Conservation (phyloP, 768 basidiomycete genomes). For the Psilocybe tampanensis region DNA sequence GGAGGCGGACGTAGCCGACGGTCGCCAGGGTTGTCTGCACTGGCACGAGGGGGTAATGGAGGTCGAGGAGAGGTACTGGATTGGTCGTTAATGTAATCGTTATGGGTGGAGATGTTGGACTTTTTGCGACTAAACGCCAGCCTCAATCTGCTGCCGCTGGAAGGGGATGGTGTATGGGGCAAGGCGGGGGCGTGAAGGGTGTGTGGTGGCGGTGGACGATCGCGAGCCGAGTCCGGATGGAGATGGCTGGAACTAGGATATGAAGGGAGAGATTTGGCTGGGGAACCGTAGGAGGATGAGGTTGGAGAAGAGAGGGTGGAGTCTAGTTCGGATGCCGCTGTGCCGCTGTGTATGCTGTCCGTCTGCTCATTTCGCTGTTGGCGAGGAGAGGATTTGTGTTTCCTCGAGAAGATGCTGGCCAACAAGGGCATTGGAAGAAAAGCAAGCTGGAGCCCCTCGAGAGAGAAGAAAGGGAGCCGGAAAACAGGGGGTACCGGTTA, state of each 20-base stretch:
- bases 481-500: neutral
- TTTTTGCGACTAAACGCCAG: constrained; percentile 44
- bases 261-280: constrained; percentile 35
- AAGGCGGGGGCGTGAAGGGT: constrained; percentile 26
- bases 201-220: constrained; percentile 14
- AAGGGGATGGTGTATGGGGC: constrained; percentile 23
- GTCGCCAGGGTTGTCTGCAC: constrained; percentile 42
- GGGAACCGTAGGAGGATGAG: constrained; percentile 33
- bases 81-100: constrained; percentile 9
- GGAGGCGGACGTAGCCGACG: constrained; percentile 58
- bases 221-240: constrained; percentile 24
- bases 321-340: constrained; percentile 22
- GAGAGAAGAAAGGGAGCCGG: neutral
- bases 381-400: constrained; percentile 32
- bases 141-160: constrained; percentile 33
- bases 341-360: constrained; percentile 18
- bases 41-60: constrained; percentile 30
- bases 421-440: constrained; percentile 37
- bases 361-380: constrained; percentile 20
- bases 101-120: constrained; percentile 13
- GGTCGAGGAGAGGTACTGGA: constrained; percentile 34
- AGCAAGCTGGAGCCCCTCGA: neutral
- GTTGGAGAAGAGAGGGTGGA: constrained; percentile 35
- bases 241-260: constrained; percentile 33
- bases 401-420: constrained; percentile 40